Evolutionary conservation across 164 flowering plant species (phyloP).

Genomic region (Vitis labrusca): DNA sequence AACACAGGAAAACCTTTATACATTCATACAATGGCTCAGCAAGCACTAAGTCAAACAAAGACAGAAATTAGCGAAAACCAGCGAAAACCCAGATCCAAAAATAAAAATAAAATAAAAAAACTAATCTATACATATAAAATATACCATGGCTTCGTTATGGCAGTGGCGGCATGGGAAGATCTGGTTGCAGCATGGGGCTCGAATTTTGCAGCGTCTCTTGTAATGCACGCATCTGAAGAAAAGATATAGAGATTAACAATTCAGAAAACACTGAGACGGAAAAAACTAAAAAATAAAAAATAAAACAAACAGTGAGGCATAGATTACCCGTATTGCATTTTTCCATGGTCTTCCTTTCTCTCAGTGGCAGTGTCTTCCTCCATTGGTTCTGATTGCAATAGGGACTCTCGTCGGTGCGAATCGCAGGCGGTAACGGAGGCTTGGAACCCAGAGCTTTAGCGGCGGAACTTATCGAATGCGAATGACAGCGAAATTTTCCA

Average conservation of each 20-base stretch:
- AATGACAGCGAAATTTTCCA: no score
- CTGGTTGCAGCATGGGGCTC: constrained; percentile 51
- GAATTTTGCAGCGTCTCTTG: constrained; percentile 45
- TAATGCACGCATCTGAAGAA: constrained; percentile 48
- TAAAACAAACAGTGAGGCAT: not conserved
- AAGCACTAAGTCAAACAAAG: not conserved
- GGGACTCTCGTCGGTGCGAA: no score
- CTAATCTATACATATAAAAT: not conserved
- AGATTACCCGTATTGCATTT: constrained; percentile 15
- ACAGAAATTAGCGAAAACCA: not conserved
- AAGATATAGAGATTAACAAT: not conserved
- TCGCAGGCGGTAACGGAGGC: no score
- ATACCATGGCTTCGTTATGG: constrained; percentile 52
- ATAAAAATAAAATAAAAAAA: not conserved
- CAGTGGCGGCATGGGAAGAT: constrained; percentile 57
- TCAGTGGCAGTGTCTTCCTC: not conserved
- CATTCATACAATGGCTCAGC: no score
- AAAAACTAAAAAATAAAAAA: not conserved
- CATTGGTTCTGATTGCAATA: no score
- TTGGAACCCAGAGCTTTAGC: no score
- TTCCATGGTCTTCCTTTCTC: constrained; percentile 3
- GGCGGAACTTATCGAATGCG: no score
- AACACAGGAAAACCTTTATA: not conserved
- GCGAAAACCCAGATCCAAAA: not conserved
- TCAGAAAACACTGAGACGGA: no score